These are phyloP conservation scores for Daldinia bambusicola DNA, from an alignment of 495 filamentous ascomycete species.

Conservation along the genomic window DNA sequence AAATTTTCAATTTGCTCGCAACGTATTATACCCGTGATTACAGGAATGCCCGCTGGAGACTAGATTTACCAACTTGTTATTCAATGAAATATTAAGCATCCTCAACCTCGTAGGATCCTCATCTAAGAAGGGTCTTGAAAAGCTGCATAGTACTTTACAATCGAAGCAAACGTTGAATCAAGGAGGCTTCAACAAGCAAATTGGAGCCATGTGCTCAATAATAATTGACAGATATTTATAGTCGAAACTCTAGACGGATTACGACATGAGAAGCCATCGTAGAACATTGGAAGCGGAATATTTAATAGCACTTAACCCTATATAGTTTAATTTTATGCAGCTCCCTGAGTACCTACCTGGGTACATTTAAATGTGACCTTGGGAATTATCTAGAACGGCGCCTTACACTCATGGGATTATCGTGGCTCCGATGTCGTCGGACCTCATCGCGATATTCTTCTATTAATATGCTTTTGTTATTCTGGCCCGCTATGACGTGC, in stretches of 20 bases:
- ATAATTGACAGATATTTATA: neutral
- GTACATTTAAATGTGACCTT: neutral
- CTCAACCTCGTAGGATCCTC: too few species aligned
- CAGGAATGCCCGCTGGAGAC: neutral
- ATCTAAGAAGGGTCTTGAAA: too few species aligned
- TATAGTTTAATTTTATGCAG: neutral
- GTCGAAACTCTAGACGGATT: neutral
- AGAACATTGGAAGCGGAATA: neutral
- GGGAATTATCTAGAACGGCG: neutral
- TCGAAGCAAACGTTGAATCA: neutral
- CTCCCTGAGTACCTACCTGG: too few species aligned
- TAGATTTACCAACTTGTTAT: neutral
- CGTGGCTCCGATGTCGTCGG: conserved; percentile 37
- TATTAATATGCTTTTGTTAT: conserved; percentile 28
- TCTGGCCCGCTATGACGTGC: conserved; percentile 40
- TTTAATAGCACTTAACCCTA: neutral
- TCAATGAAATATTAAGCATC: neutral
- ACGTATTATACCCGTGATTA: neutral
- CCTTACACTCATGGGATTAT: neutral
- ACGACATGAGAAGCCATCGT: neutral
- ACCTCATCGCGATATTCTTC: conserved; percentile 10
- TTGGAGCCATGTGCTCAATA: too few species aligned
- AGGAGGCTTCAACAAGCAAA: too few species aligned
- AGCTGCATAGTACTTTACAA: neutral
- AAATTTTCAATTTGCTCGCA: neutral